Evolutionary conservation across 2,329 filamentous ascomycete species (phyloP), one percentile per base, ranked within the genome.

Genomic region (Fusarium sp.): DNA sequence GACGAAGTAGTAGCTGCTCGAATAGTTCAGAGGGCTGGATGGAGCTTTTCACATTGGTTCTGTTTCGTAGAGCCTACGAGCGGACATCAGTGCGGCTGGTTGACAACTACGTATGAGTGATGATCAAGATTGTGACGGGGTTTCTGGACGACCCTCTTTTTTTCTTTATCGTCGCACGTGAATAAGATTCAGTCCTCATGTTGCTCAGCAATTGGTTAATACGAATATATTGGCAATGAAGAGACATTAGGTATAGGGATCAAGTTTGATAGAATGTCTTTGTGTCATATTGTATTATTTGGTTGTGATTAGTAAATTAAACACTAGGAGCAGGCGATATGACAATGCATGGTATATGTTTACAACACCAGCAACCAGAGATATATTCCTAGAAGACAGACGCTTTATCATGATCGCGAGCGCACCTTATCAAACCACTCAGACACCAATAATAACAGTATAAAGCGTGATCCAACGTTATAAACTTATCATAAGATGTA

Each of bases 71-170:
- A 33, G 23, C 50, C 33, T 26, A 41, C n/a, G 20, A 40, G 26
- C 41, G 30, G 46, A 46, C 41, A 56, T 70, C 27, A 27, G 27
- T 30, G 55, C 35, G 33, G 56, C 46, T 37, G 20, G 23, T 20
- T 67, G 41, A 23, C 26, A n/a, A 18, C 7, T 27, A 35, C 41
- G 18, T 14, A 12, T 42, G 50, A 56, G 14, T 33, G 50, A 65
- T 54, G 65, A n/a, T 61, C 53, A 23, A 58, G 38, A 32, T 7
- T 17, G 42, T 26, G 23, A 30, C 11, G n/a, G 15, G 12, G 20
- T 18, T 42, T 37, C 27, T 48, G 37, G 7, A n/a, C 37, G 66
- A 45, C 53, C 70, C 70, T 72, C 61, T 72, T 72, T 72, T 70
- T 64, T 56, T 41, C 3, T 32, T 37, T n/a, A 20, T 27, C 42